Conservation (phyloP, 1,139 yeast genomes). For the Casaregolazyma suthepensis region DNA sequence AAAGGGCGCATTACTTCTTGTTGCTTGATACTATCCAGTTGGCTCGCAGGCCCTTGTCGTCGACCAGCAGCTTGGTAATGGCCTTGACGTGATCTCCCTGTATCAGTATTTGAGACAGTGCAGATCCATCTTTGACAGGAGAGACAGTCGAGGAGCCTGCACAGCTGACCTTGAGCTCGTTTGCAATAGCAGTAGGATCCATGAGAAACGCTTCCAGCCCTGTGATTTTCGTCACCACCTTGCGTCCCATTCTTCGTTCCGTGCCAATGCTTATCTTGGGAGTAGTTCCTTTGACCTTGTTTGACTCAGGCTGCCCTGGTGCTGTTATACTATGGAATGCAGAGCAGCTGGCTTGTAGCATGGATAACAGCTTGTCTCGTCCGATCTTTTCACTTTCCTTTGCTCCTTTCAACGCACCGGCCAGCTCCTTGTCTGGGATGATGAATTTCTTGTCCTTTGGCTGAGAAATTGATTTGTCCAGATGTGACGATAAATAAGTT, state of each 20-base stretch:
- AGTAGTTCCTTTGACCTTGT: constrained; percentile 49
- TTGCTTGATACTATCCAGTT: constrained; percentile 48
- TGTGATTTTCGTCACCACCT: constrained; percentile 64
- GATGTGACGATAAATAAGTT: constrained; percentile 44
- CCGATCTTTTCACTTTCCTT: constrained; percentile 23
- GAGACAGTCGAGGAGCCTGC: constrained; percentile 82
- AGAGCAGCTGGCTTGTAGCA: constrained; percentile 45
- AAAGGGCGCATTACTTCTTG: constrained; percentile 31
- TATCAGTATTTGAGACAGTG: constrained; percentile 62
- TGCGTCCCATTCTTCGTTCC: constrained; percentile 77
- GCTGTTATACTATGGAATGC: constrained; percentile 52
- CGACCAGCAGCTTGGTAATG: constrained; percentile 48
- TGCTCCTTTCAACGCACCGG: constrained; percentile 27
- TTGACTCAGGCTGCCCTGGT: constrained; percentile 35
- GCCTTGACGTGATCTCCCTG: constrained; percentile 83
- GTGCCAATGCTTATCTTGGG: constrained; percentile 65
- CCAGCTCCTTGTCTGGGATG: constrained; percentile 45
- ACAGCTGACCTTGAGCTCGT: constrained; percentile 67
- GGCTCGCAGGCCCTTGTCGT: constrained; percentile 58
- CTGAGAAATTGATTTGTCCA: constrained; percentile 46
- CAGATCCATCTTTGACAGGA: constrained; percentile 38
- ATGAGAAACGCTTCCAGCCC: constrained; percentile 66
- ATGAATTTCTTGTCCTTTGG: constrained; percentile 41
- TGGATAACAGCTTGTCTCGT: constrained; percentile 49
- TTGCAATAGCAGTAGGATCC: constrained; percentile 59